A percentile compares a stretch with the other conserved stretches of the same genome.
Evolutionary conservation across 2,329 filamentous ascomycete genomes (phyloP).

Genomic region (Colletotrichum coccodes): DNA sequence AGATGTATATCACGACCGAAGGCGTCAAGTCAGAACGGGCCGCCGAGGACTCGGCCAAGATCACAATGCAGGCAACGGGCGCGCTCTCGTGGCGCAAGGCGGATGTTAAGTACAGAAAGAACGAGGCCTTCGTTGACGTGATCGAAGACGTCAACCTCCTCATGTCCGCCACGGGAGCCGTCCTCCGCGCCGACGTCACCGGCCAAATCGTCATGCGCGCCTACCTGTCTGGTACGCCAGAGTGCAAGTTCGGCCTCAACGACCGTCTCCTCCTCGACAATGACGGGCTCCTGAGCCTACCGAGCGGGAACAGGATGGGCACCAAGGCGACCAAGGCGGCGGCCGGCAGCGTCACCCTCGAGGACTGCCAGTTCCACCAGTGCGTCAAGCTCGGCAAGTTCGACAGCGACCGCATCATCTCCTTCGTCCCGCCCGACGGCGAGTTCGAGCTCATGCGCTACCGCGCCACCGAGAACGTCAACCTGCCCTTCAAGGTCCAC

Average conservation of each 20-base stretch:
- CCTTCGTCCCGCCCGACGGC: constrained; percentile 94
- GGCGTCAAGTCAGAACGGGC: constrained; percentile 92
- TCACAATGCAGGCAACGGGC: constrained; percentile 99
- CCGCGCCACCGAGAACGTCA: constrained; percentile 97
- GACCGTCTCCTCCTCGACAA: constrained; percentile 92
- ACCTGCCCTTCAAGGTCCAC: constrained; percentile 98
- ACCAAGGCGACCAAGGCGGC: constrained; percentile 95
- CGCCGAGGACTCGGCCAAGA: constrained; percentile 93
- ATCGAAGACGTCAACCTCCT: constrained; percentile 99
- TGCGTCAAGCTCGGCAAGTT: constrained; percentile 98
- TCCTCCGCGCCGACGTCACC: constrained; percentile 94
- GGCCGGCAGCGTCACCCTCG: constrained; percentile 92
- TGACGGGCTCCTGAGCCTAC: constrained; percentile 71
- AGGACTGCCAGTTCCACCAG: constrained; percentile 99
- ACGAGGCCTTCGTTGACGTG: constrained; percentile 98
- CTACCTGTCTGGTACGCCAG: constrained; percentile 94
- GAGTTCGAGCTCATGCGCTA: constrained; percentile 99
- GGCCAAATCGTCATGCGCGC: constrained; percentile 99
- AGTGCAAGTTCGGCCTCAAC: constrained; percentile 99
- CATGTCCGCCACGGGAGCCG: constrained; percentile 97
- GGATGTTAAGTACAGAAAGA: constrained; percentile 99
- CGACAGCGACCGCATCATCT: constrained; percentile 95
- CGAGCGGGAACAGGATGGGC: constrained; percentile 80
- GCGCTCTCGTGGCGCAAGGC: constrained; percentile 96
- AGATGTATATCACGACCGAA: constrained; percentile 99